These are phyloP conservation scores for Astrothelium subdiscretum DNA, from an alignment of 495 filamentous ascomycete species.

Conservation along the genomic window DNA sequence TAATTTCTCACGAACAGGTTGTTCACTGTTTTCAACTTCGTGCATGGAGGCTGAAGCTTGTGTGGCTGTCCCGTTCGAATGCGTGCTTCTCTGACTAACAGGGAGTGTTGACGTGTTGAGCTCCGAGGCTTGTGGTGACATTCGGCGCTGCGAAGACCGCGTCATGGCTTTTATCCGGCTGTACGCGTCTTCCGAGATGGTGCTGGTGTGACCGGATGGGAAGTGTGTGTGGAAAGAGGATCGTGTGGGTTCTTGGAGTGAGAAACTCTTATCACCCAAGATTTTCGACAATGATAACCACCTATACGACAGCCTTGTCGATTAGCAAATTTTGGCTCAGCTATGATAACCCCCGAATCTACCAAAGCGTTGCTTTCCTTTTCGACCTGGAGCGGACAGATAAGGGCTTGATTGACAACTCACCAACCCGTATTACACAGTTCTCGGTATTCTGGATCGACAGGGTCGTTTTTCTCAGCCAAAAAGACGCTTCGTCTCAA, in stretches of 20 bases:
- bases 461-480: not conserved
- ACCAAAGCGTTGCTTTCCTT: not conserved
- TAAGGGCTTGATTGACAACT: slow-evolving; percentile 1
- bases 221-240: too few relatives aligned
- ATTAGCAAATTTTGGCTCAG: not conserved
- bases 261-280: too few relatives aligned
- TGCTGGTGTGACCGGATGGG: too few relatives aligned
- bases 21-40: not conserved
- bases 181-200: not conserved
- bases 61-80: not conserved
- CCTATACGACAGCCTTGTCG: not conserved
- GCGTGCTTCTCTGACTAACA: not conserved
- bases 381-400: not conserved
- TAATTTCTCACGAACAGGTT: slow-evolving; percentile 47
- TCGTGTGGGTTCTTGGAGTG: not conserved
- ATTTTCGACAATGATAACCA: too few relatives aligned
- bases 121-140: not conserved
- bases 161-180: not conserved
- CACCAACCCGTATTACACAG: not conserved
- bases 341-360: not conserved
- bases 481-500: not conserved
- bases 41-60: not conserved
- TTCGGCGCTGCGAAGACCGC: not conserved
- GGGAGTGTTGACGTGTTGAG: not conserved
- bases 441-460: not conserved